Evolutionary conservation across 768 basidiomycete genomes (phyloP).

Genomic region (Leucosporidium yakuticum): DNA sequence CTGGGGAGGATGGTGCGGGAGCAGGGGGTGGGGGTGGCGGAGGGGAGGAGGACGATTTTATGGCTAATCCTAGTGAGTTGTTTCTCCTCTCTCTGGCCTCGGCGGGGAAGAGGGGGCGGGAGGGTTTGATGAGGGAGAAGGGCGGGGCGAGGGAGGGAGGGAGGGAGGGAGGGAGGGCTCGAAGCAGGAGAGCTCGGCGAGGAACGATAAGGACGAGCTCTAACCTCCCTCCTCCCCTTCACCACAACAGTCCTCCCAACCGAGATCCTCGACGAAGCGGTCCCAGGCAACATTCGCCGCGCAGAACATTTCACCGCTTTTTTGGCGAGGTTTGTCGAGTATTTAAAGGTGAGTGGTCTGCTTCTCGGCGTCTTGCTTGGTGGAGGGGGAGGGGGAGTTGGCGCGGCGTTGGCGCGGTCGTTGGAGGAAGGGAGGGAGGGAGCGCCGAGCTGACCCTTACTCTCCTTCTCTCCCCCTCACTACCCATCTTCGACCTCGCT

Average conservation of each 20-base stretch:
- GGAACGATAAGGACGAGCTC: too few relatives aligned
- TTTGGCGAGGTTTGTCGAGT: constrained; percentile 95
- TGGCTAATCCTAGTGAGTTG: constrained; percentile 74
- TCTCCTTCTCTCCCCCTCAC: too few relatives aligned
- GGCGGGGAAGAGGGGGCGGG: too few relatives aligned
- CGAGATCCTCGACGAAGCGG: constrained; percentile 87
- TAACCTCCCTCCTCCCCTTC: too few relatives aligned
- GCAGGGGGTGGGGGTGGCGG: constrained; percentile 56
- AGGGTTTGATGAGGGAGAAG: too few relatives aligned
- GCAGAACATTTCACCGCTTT: constrained; percentile 99
- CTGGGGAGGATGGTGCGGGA: constrained; percentile 59
- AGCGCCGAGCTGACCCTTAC: too few relatives aligned
- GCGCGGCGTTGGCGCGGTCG: too few relatives aligned
- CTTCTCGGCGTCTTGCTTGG: too few relatives aligned
- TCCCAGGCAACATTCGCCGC: constrained; percentile 96
- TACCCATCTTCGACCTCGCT: too few relatives aligned
- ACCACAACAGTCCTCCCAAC: constrained; percentile 70
- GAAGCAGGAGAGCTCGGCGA: not conserved
- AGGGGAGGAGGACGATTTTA: constrained; percentile 64
- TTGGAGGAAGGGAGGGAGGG: too few relatives aligned
- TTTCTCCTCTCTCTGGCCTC: not conserved
- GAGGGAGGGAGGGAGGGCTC: too few relatives aligned
- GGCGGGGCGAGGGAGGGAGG: not conserved
- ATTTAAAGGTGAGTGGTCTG: constrained; percentile 91
- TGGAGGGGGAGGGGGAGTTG: too few relatives aligned